A percentile compares a stretch with the other conserved stretches of the same genome.
These are phyloP conservation scores for Apiospora hydei DNA, from an alignment of 2,329 filamentous ascomycete genomes.

Conservation along the genomic window DNA sequence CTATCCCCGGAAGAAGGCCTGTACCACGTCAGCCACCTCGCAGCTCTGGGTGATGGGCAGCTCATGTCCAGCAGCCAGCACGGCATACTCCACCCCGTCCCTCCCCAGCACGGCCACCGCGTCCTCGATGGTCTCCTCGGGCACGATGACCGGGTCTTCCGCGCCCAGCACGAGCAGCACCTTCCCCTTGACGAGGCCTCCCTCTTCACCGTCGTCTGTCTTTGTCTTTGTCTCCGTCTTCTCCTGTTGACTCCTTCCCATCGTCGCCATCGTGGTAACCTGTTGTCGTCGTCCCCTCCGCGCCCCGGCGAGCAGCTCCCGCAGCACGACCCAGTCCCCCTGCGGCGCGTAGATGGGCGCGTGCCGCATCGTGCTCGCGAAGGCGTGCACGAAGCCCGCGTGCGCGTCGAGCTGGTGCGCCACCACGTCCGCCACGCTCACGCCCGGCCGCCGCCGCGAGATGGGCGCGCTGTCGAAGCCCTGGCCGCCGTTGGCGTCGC, in stretches of 20 bases:
- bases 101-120: constrained; percentile 62
- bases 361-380: constrained; percentile 73
- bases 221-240: neutral
- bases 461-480: constrained; percentile 57
- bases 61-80: constrained; percentile 73
- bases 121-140: constrained; percentile 69
- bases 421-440: constrained; percentile 69
- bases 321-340: constrained; percentile 66
- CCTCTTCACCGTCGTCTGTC: neutral
- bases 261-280: neutral
- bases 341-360: constrained; percentile 73
- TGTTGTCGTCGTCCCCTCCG: constrained; percentile 33
- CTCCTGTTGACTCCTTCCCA: constrained; percentile 34
- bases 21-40: constrained; percentile 58
- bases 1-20: constrained; percentile 31
- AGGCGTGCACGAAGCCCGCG: constrained; percentile 71
- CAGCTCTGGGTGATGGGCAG: constrained; percentile 68
- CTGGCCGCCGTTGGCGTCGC: constrained; percentile 46
- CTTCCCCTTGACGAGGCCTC: constrained; percentile 52
- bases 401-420: constrained; percentile 74
- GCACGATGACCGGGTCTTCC: constrained; percentile 71
- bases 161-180: constrained; percentile 72
- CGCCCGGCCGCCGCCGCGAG: constrained; percentile 55
- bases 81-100: constrained; percentile 61
- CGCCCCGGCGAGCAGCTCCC: constrained; percentile 53